Evolutionary conservation across 1,139 yeast genomes (phyloP), one percentile per base, ranked within the genome.

Genomic region (Candida frijolesensis): DNA sequence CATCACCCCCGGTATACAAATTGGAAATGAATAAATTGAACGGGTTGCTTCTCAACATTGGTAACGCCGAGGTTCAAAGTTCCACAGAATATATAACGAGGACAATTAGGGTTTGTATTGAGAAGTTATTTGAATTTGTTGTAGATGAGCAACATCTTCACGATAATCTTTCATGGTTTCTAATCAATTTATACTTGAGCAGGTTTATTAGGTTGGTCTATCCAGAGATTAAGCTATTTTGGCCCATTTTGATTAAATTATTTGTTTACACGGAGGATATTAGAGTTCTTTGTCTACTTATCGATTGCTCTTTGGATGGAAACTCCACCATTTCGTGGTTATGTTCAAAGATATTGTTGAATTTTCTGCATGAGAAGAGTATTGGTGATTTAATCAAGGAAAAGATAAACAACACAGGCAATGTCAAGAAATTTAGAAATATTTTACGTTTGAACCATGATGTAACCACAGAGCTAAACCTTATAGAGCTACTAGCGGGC

Each of bases 401-500:
- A 9, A 12, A 15, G 10, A 37, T 51, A 10, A 43, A 49, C 27
- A 49, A 45, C 7, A 42, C 43, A 10, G 41, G 40, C 4, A 42
- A 48, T 18, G 16, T 45, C 14, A 35, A 32, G 9, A 48, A 49
- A 27, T 54, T 56, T 38, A 33, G 42, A 10, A 14, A 46, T 1
- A 25, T 55, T 37, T 14, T 54, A 19, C 15, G 42, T 8, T 27
- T 44, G 33, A 57, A 58, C 44, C 35, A 44, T 8, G 58, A 55
- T 44, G 50, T 58, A 22, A 53, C 62, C n/a, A 48, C 54, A 10
- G 33, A 51, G 19, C 38, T 54, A 8, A 52, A 54, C 41, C 39
- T 53, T 14, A 46, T 57, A 22, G 15, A 42, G n/a, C 48, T 57
- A 8, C 33, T 53, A 27, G 27, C 40, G 2, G 16, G 41, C 5